Percentiles rank a stretch among this genome's conserved stretches.
These are phyloP conservation scores for Immersiporthe knoxdaviesiana DNA, from an alignment of 2,329 filamentous ascomycete genomes.

Conservation along the genomic window DNA sequence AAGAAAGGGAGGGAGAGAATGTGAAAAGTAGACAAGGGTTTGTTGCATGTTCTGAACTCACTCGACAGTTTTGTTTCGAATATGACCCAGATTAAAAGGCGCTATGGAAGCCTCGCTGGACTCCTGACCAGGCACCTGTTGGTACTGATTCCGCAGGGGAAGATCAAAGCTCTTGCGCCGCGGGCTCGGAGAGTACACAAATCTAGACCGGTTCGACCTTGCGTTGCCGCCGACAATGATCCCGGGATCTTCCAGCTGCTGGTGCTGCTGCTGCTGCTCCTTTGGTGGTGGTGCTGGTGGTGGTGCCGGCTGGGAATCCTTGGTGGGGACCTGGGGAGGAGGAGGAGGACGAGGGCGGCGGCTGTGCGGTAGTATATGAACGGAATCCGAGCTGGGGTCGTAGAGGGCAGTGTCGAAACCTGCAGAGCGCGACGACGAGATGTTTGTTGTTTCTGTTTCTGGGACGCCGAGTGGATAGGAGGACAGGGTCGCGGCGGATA, in stretches of 20 bases:
- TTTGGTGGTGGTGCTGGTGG: background rate
- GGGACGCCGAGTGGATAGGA: constrained; percentile 21
- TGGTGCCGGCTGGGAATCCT: constrained; percentile 1
- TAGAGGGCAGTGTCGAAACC: constrained; percentile 26
- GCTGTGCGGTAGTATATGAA: constrained; percentile 18
- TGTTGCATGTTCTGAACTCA: background rate
- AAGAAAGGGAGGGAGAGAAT: background rate
- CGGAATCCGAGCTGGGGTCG: constrained; percentile 22
- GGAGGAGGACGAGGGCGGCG: background rate
- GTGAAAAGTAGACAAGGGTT: background rate
- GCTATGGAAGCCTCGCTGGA: background rate
- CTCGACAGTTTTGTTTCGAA: constrained; percentile 9
- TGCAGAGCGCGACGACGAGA: constrained; percentile 15
- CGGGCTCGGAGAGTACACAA: constrained; percentile 15
- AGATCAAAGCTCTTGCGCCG: constrained; percentile 20
- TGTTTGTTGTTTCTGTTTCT: constrained; percentile 11
- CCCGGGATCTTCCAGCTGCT: background rate
- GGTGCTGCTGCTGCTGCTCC: background rate
- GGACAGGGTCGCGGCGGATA: constrained; percentile 25
- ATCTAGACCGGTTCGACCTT: constrained; percentile 5
- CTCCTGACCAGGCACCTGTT: background rate
- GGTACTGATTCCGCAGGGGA: constrained; percentile 9
- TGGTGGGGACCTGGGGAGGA: constrained; percentile 1
- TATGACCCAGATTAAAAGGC: constrained; percentile 11
- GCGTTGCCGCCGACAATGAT: background rate